phyloP scores from a whole-genome alignment of 345 rosid species.

The Mangifera indica region DNA sequence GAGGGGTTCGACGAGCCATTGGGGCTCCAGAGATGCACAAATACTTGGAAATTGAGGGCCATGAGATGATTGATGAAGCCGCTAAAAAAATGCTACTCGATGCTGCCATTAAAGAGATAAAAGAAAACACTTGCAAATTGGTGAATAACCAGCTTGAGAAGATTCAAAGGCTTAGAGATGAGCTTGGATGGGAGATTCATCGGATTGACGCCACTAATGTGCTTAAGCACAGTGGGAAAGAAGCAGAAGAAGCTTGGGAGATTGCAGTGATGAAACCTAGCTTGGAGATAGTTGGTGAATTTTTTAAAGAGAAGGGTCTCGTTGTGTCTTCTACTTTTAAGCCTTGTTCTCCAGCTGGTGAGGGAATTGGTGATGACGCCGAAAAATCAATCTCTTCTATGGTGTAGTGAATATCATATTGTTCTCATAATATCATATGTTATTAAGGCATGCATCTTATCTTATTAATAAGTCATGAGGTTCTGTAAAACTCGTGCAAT shows the following conservation, averaged over 20 bases:
- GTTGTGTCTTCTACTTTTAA: background rate
- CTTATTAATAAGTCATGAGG: too few relatives aligned
- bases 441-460: too few relatives aligned
- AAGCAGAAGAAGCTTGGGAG: slow-evolving; percentile 14
- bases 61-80: slow-evolving; percentile 24
- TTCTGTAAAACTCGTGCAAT: too few relatives aligned
- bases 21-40: slow-evolving; percentile 44
- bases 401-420: too few relatives aligned
- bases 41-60: slow-evolving; percentile 15
- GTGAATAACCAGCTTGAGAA: slow-evolving; percentile 33
- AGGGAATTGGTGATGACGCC: too few relatives aligned
- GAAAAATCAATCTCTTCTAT: too few relatives aligned
- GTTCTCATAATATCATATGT: too few relatives aligned
- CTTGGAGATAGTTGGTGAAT: background rate
- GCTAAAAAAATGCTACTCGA: slow-evolving; percentile 1
- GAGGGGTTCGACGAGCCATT: slow-evolving; percentile 36
- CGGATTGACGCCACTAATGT: slow-evolving; percentile 42
- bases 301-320: background rate
- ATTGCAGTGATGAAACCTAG: slow-evolving; percentile 7
- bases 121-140: slow-evolving; percentile 39
- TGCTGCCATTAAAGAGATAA: slow-evolving; percentile 30
- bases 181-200: slow-evolving; percentile 38
- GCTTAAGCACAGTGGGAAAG: background rate
- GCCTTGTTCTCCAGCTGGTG: too few relatives aligned
- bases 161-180: slow-evolving; percentile 31